Evolutionary conservation across 2,329 filamentous ascomycete genomes (phyloP).

Genomic region (Hypoxylon sp.): DNA sequence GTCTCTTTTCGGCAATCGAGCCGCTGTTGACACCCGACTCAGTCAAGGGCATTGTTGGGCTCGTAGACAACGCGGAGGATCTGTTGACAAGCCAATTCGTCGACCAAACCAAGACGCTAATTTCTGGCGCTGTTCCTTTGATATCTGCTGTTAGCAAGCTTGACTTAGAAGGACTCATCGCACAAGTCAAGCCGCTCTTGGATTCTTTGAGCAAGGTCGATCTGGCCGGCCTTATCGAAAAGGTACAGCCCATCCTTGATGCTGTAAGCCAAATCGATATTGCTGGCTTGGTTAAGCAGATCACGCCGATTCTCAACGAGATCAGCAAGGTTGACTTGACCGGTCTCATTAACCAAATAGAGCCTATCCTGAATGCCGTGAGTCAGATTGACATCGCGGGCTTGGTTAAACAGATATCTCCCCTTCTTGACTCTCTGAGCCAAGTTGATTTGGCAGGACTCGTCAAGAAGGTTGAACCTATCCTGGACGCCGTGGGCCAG

Average conservation of each 20-base stretch:
- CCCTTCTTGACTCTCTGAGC: slow-evolving; percentile 54
- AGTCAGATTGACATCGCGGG: slow-evolving; percentile 57
- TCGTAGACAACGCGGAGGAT: slow-evolving; percentile 52
- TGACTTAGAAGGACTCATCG: slow-evolving; percentile 52
- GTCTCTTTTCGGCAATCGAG: slow-evolving; percentile 53
- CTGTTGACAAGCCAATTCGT: slow-evolving; percentile 50
- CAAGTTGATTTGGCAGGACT: slow-evolving; percentile 58
- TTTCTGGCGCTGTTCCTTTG: slow-evolving; percentile 49
- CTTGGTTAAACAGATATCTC: slow-evolving; percentile 51
- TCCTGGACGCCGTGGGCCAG: slow-evolving; percentile 48
- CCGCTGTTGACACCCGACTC: slow-evolving; percentile 56
- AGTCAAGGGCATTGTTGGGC: slow-evolving; percentile 51
- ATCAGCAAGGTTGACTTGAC: slow-evolving; percentile 55
- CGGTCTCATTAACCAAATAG: slow-evolving; percentile 55
- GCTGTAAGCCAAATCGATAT: slow-evolving; percentile 44
- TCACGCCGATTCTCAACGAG: slow-evolving; percentile 44
- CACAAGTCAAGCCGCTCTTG: slow-evolving; percentile 55
- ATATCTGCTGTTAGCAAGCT: slow-evolving; percentile 51
- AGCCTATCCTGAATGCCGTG: slow-evolving; percentile 55
- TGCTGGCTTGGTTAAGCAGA: slow-evolving; percentile 33
- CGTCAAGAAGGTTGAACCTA: slow-evolving; percentile 55
- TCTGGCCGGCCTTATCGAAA: slow-evolving; percentile 55
- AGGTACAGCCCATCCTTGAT: slow-evolving; percentile 55
- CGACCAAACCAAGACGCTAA: slow-evolving; percentile 48
- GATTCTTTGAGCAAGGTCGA: slow-evolving; percentile 57